A percentile compares a stretch with the other conserved stretches of the same genome.
These are phyloP conservation scores for Coniosporium tulheliwenetii DNA, from an alignment of 2,329 filamentous ascomycete genomes.

Conservation along the genomic window DNA sequence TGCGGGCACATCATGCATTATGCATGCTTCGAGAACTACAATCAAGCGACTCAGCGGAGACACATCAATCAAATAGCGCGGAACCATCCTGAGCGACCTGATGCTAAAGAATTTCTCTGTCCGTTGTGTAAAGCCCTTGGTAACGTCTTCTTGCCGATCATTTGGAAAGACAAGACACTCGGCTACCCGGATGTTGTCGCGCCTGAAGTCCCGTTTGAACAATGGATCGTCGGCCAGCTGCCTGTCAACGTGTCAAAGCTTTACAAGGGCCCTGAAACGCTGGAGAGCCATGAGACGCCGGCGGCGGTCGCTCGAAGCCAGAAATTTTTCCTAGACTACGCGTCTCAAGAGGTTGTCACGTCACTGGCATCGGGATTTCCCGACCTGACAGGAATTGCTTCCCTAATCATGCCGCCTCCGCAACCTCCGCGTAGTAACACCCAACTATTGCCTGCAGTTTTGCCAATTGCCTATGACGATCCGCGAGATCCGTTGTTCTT, in stretches of 20 bases:
- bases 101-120: slow-evolving; percentile 81
- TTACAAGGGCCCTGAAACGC: slow-evolving; percentile 26
- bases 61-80: slow-evolving; percentile 88
- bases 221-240: slow-evolving; percentile 51
- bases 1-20: slow-evolving; percentile 99
- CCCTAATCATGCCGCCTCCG: slow-evolving; percentile 8
- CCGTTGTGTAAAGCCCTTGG: slow-evolving; percentile 93
- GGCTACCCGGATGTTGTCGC: slow-evolving; percentile 61
- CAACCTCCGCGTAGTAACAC: slow-evolving; percentile 2
- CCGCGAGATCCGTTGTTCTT: slow-evolving; percentile 17
- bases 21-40: slow-evolving; percentile 84
- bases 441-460: background rate
- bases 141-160: slow-evolving; percentile 84
- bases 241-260: slow-evolving; percentile 29
- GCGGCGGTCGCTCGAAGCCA: slow-evolving; percentile 22
- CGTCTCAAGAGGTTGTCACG: slow-evolving; percentile 32
- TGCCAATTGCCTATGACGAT: background rate
- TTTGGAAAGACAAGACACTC: slow-evolving; percentile 88
- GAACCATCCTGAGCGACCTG: slow-evolving; percentile 74
- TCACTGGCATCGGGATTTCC: slow-evolving; percentile 21
- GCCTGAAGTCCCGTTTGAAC: slow-evolving; percentile 41
- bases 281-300: no score
- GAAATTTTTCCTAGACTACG: slow-evolving; percentile 35
- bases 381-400: slow-evolving; percentile 15
- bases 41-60: slow-evolving; percentile 64